Base-by-base conservation (phyloP, 768 basidiomycete genomes). In the Auricularia sp. region DNA sequence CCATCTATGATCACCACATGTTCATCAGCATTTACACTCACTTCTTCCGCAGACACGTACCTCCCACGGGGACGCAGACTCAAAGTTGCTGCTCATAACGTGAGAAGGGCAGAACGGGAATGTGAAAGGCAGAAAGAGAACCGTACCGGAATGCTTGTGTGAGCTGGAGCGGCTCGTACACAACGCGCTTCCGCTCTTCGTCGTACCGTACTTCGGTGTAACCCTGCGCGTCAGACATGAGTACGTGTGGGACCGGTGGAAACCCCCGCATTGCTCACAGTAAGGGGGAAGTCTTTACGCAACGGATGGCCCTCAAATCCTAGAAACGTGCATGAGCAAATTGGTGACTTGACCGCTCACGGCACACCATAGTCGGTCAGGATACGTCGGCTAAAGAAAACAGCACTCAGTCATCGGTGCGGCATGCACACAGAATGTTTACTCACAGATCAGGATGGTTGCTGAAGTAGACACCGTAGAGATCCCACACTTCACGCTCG, bases 191-290 rank as follows among this genome's bases (percentile, higher is more conserved):
- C 71, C 89, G 85, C 77, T 96, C 94, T 77, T 98, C 97, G 70
- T 98, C 95, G 72, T 98, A 99, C 51, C 97, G 90, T 47, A 98
- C 83, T 76, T 99, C 97, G 8, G 93, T 93, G 76, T 98, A 99
- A n/a, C 97, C 97, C 94, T 97, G 70, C 63, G 62, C 56, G 66
- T 39, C 58, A 18, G 47, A 51, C 5, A 51, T 51, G 47, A 51
- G 47, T 51, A 10, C 16, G 18, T 18, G 47, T 3, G 21, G 43
- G 18, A 10, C 10, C 14, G 36, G n/a, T 23, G 33, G 21, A 64
- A 54, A 42, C 39, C 34, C 44, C 54, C 61, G 1, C 47, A 56
- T 14, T 29, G 77, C 87, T 69, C 73, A 93, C 95, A 8, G 94
- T 97, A 70, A 99, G 77, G 36, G 97, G 97, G 83, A 98, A 99